These are phyloP conservation scores for Citrus inodora DNA, from an alignment of 345 rosid species.

Conservation along the genomic window DNA sequence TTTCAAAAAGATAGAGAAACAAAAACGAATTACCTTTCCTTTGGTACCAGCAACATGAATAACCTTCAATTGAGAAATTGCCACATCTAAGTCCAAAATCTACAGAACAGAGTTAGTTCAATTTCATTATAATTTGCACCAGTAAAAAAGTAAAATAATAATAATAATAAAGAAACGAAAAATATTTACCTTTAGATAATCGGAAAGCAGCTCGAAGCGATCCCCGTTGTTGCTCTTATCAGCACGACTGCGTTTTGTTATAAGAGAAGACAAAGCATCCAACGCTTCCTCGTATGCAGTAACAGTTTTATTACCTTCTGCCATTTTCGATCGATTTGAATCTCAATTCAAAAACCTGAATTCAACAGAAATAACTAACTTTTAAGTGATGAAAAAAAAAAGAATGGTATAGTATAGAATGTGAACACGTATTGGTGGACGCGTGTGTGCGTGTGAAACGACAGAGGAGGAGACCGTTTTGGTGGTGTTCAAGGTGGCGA, in stretches of 20 bases:
- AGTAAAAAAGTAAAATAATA: background rate
- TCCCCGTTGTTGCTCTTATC: slow-evolving; percentile 67
- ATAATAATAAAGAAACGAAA: too few species aligned
- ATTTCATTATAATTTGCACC: background rate
- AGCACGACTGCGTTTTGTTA: slow-evolving; percentile 71
- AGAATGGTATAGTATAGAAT: too few species aligned
- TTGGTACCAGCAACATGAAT: slow-evolving; percentile 98
- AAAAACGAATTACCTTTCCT: slow-evolving; percentile 60
- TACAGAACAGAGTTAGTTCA: slow-evolving; percentile 20
- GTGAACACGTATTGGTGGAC: background rate
- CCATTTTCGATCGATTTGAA: slow-evolving; percentile 12
- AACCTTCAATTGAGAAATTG: slow-evolving; percentile 67
- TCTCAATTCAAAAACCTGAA: background rate
- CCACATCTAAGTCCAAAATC: slow-evolving; percentile 79
- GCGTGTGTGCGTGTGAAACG: background rate
- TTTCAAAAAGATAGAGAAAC: too few species aligned
- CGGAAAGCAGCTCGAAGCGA: slow-evolving; percentile 65
- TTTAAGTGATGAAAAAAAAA: background rate
- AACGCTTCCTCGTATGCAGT: slow-evolving; percentile 56
- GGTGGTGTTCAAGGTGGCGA: slow-evolving; percentile 1
- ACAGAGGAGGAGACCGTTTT: background rate
- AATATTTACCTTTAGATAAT: slow-evolving; percentile 62
- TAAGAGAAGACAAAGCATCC: slow-evolving; percentile 83
- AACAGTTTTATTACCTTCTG: slow-evolving; percentile 1
- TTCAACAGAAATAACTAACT: background rate